Evolutionary conservation across 805 yeast species (phyloP).

Genomic region (Myxozyma nipponensis): DNA sequence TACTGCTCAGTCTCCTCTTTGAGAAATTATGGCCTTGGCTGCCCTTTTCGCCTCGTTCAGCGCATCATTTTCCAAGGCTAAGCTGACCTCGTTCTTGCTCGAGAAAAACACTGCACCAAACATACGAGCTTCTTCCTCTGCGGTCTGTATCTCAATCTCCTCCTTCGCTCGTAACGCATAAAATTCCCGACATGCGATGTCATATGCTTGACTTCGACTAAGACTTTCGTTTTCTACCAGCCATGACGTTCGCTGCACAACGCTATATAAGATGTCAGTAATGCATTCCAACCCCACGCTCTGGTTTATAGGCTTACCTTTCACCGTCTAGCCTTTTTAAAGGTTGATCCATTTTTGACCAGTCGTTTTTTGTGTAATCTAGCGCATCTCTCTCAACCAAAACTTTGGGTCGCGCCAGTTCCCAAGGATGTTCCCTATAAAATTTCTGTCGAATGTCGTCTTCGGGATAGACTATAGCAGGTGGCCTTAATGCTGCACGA

Average conservation of each 20-base stretch:
- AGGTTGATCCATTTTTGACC: constrained; percentile 74
- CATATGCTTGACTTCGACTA: constrained; percentile 54
- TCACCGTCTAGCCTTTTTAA: constrained; percentile 83
- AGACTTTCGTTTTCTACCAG: constrained; percentile 42
- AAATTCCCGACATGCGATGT: constrained; percentile 81
- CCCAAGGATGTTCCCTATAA: constrained; percentile 97
- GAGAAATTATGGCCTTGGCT: background rate
- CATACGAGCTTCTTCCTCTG: constrained; percentile 81
- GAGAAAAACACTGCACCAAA: constrained; percentile 70
- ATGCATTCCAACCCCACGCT: constrained; percentile 2
- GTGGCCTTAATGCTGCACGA: constrained; percentile 48
- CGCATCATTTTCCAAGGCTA: constrained; percentile 64
- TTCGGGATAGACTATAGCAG: constrained; percentile 58
- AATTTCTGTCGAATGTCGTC: constrained; percentile 80
- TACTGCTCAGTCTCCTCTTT: background rate
- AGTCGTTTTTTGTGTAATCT: constrained; percentile 55
- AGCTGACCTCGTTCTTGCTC: constrained; percentile 61
- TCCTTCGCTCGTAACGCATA: constrained; percentile 80
- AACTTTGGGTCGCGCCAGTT: constrained; percentile 81
- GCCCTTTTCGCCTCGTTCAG: constrained; percentile 41
- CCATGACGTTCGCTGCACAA: constrained; percentile 68
- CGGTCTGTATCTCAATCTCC: constrained; percentile 66
- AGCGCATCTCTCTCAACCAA: constrained; percentile 71
- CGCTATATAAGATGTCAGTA: constrained; percentile 37
- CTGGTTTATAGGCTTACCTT: constrained; percentile 29